Evolutionary conservation across 305 asterid species (phyloP).

Genomic region (Ilex paraguariensis): DNA sequence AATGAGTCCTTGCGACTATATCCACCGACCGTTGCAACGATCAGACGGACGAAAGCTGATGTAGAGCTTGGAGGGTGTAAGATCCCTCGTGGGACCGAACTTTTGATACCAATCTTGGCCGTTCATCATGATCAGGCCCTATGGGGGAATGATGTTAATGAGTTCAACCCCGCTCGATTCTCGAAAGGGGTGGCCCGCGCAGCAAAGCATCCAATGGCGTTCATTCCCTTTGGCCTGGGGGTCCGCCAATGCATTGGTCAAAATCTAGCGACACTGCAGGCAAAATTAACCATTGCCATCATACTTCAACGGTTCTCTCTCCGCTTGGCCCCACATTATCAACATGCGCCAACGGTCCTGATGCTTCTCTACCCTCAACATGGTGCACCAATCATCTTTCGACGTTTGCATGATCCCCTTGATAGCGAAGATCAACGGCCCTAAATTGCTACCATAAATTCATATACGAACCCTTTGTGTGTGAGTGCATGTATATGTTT

Average conservation of each 20-base stretch:
- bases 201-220: conserved; percentile 48
- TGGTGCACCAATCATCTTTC: conserved; percentile 44
- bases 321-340: conserved; percentile 51
- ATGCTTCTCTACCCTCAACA: conserved; percentile 63
- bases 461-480: conserved; percentile 4
- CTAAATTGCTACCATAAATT: neutral
- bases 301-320: conserved; percentile 43
- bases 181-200: conserved; percentile 55
- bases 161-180: conserved; percentile 64
- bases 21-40: conserved; percentile 54
- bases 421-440: conserved; percentile 8
- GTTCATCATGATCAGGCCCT: conserved; percentile 53
- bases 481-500: conserved; percentile 19
- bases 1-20: conserved; percentile 62
- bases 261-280: conserved; percentile 59
- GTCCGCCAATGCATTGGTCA: conserved; percentile 65
- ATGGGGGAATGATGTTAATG: conserved; percentile 62
- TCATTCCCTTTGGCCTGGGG: conserved; percentile 69
- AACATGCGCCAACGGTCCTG: conserved; percentile 51
- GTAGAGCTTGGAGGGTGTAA: conserved; percentile 48
- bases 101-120: conserved; percentile 52
- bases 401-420: conserved; percentile 15
- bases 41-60: conserved; percentile 50
- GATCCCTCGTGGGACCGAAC: conserved; percentile 56
- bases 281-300: conserved; percentile 50